These are phyloP conservation scores for Naganishia kalamii DNA, from an alignment of 768 basidiomycete species.

Conservation along the genomic window DNA sequence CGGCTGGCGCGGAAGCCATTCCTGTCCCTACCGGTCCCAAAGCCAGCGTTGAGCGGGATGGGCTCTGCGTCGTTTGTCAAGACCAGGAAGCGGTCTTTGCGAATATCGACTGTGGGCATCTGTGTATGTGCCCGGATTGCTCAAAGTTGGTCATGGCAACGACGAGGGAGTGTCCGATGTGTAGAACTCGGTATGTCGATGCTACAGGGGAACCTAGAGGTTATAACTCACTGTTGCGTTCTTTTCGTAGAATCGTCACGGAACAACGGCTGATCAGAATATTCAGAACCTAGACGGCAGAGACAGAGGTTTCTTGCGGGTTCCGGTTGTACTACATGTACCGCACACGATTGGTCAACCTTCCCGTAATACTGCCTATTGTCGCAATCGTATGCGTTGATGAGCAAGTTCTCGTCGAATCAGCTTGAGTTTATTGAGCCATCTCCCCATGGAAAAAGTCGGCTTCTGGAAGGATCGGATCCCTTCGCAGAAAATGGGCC, in stretches of 20 bases:
- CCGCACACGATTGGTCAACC: too few relatives aligned
- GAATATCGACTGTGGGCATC: conserved; percentile 81
- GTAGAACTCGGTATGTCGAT: conserved; percentile 56
- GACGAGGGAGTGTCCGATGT: conserved; percentile 81
- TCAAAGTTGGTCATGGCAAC: conserved; percentile 50
- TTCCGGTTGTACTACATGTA: too few relatives aligned
- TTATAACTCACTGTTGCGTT: neutral
- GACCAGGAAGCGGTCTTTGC: conserved; percentile 92
- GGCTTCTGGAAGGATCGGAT: too few relatives aligned
- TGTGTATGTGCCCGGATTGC: conserved; percentile 42
- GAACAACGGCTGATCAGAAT: conserved; percentile 74
- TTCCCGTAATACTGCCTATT: too few relatives aligned
- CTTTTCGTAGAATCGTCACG: conserved; percentile 60
- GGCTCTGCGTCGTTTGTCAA: conserved; percentile 85
- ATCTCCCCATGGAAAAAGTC: too few relatives aligned
- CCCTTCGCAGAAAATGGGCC: too few relatives aligned
- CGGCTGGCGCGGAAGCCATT: neutral
- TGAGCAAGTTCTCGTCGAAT: too few relatives aligned
- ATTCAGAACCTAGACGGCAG: conserved; percentile 51
- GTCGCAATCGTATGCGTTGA: too few relatives aligned
- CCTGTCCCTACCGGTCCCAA: conserved; percentile 41
- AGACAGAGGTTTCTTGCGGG: neutral
- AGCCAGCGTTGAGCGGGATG: conserved; percentile 49
- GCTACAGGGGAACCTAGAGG: neutral
- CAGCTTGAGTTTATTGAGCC: too few relatives aligned